Conservation (phyloP, 1,284 basidiomycete species). For the Apiotrichum montevideense region DNA sequence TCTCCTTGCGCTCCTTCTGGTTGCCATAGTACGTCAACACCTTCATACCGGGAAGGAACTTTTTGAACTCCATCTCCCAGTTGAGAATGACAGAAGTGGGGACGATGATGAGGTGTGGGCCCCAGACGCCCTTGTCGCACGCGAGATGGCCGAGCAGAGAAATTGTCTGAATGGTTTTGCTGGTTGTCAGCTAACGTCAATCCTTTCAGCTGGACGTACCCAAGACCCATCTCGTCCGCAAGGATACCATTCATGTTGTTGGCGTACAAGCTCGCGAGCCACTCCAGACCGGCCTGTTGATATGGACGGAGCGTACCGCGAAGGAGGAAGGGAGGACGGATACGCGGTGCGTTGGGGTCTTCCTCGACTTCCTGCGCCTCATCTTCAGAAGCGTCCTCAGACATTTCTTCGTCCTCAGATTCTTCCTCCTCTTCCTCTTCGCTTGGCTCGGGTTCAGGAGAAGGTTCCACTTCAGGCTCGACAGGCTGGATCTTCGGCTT, state of each 20-base stretch:
- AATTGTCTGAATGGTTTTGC: constrained; percentile 97
- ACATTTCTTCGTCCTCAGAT: constrained; percentile 22
- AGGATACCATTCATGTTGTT: constrained; percentile 84
- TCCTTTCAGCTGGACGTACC: constrained; percentile 50
- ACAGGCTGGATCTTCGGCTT: constrained; percentile 22
- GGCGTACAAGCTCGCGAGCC: constrained; percentile 83
- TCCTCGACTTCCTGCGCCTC: constrained; percentile 46
- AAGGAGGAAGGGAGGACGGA: constrained; percentile 72
- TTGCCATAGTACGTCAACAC: constrained; percentile 87
- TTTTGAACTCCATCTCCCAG: constrained; percentile 99
- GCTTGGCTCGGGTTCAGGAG: constrained; percentile 16
- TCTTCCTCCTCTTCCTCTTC: constrained; percentile 12
- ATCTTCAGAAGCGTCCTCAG: constrained; percentile 14
- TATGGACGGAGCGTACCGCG: constrained; percentile 87
- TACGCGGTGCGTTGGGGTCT: constrained; percentile 55
- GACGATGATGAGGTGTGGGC: constrained; percentile 90
- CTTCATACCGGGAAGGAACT: constrained; percentile 90
- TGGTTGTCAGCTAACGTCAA: constrained; percentile 40
- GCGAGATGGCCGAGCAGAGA: constrained; percentile 85
- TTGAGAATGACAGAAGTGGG: constrained; percentile 93
- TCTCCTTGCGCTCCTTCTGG: constrained; percentile 85
- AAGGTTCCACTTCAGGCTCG: constrained; percentile 7
- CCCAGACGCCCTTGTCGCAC: constrained; percentile 92
- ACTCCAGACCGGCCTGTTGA: constrained; percentile 89
- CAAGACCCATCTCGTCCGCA: constrained; percentile 79